Base-by-base conservation (phyloP, 768 basidiomycete species). In the Dentipellis sp. region DNA sequence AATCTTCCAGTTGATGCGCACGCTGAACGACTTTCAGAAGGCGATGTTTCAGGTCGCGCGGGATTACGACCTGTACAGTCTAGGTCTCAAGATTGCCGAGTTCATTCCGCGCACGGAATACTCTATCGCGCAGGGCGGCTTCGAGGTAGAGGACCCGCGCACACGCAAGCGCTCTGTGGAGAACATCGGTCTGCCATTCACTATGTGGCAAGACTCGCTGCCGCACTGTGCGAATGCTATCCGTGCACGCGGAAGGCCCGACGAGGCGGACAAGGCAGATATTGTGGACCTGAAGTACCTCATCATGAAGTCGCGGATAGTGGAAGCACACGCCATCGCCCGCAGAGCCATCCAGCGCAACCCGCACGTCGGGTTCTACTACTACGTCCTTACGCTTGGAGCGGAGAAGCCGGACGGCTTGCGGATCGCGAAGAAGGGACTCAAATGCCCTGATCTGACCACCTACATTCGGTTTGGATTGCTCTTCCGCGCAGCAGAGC, bases 241-340 rank as follows among this genome's bases (percentile, higher is more conserved):
- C 39, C 76, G 82, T 9, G 68, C 64, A 37, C 70, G 67, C 54
- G 73, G 71, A n/a, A 67, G 65, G 11, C 63, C 73, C 0, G 61
- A 62, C 5, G 79, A 84, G 54, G 65, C 57, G 19, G 81, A 85
- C 64, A 60, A 72, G 12, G 84, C 84, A 0, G 83, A 86, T 63
- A 80, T 86, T 58, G 65, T 87, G 34, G 82, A 86, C 35, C 77
- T 84, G 69, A 85, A 86, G 63, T 80, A 67, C 63, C 60, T 65
- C 53, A 76, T 85, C 64, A 75, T 82, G 66, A 73, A 70, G 53
- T 67, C 71, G 19, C 75, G 77, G 29, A 68, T 80, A 35, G 64
- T 71, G 4, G 77, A 81, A 10, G 82, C 83, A 1, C 69, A 77
- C 49, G 65, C 64, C 12, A 62, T 75, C 6, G 82, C 81, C 0